Conservation (phyloP, 805 yeast genomes). For the Blastobotrys parvus region DNA sequence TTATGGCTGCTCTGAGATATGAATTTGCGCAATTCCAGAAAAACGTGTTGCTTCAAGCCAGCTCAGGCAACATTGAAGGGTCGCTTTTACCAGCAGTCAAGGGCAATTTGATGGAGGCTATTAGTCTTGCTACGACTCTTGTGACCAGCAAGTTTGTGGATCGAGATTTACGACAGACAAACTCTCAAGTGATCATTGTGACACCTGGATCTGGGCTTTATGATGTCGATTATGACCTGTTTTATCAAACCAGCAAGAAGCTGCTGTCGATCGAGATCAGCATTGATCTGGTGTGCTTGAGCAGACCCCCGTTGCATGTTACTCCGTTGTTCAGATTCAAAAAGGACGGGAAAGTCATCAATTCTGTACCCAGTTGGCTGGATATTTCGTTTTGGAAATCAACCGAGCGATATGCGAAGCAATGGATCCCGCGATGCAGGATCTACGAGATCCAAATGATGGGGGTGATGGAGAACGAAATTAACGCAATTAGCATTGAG, state of each 20-base stretch:
- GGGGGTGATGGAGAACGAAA: slow-evolving; percentile 93
- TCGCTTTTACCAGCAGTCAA: slow-evolving; percentile 77
- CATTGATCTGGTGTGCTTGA: slow-evolving; percentile 77
- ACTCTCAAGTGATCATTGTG: slow-evolving; percentile 79
- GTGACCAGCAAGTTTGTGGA: slow-evolving; percentile 71
- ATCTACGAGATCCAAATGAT: slow-evolving; percentile 96
- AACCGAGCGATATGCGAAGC: slow-evolving; percentile 32
- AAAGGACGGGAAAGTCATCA: slow-evolving; percentile 24
- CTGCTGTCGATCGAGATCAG: slow-evolving; percentile 75
- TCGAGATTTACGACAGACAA: slow-evolving; percentile 80
- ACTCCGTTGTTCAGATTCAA: slow-evolving; percentile 77
- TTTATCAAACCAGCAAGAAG: slow-evolving; percentile 67
- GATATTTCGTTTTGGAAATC: slow-evolving; percentile 88
- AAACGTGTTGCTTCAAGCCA: slow-evolving; percentile 51
- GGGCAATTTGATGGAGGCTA: slow-evolving; percentile 81
- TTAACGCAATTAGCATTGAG: slow-evolving; percentile 58
- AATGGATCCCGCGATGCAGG: slow-evolving; percentile 90
- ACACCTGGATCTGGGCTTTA: slow-evolving; percentile 92
- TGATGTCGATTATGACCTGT: slow-evolving; percentile 77
- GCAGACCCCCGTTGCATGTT: slow-evolving; percentile 86
- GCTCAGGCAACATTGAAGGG: slow-evolving; percentile 43
- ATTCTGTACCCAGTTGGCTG: slow-evolving; percentile 91
- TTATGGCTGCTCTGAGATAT: slow-evolving; percentile 75
- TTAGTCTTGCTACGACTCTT: slow-evolving; percentile 73
- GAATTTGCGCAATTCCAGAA: slow-evolving; percentile 79